phyloP scores from a whole-genome alignment of 345 rosid species.

The Turritis glabra region DNA sequence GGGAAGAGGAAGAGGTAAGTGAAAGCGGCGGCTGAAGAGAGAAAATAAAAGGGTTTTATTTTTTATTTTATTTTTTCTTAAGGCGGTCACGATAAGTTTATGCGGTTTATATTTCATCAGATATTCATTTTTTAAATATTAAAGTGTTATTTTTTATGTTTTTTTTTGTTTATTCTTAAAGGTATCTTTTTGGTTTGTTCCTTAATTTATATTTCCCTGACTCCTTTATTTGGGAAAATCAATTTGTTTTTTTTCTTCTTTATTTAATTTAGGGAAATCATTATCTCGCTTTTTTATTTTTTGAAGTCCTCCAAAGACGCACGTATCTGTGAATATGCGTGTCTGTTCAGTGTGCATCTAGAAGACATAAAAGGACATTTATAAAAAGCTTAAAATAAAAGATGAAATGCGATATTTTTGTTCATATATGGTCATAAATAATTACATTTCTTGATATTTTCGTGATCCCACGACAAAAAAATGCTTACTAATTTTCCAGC shows the following conservation, averaged over 20 bases:
- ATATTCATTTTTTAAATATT: background rate
- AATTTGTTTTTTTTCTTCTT: slow-evolving; percentile 8
- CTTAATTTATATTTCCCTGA: slow-evolving; percentile 17
- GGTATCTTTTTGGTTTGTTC: slow-evolving; percentile 33
- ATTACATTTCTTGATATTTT: slow-evolving; percentile 15
- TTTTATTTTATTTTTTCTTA: slow-evolving; percentile 1
- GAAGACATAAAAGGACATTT: background rate
- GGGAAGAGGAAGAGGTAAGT: slow-evolving; percentile 20
- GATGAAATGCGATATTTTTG: background rate
- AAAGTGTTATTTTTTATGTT: background rate
- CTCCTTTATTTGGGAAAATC: slow-evolving; percentile 32
- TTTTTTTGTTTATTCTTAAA: slow-evolving; percentile 26
- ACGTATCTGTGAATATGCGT: slow-evolving; percentile 41
- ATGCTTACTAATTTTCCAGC: background rate
- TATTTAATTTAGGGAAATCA: slow-evolving; percentile 21
- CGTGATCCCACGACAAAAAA: background rate
- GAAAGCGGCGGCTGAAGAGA: slow-evolving; percentile 45
- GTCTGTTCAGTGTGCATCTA: slow-evolving; percentile 36
- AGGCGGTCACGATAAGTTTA: slow-evolving; percentile 41
- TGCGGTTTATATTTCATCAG: slow-evolving; percentile 38
- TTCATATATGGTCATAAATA: slow-evolving; percentile 8
- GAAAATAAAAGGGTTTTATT: slow-evolving; percentile 21
- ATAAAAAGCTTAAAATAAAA: background rate
- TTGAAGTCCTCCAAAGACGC: slow-evolving; percentile 31
- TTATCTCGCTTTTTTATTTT: slow-evolving; percentile 21